Base-by-base conservation (phyloP, 2,329 filamentous ascomycete genomes). In the Phialophora tarda region DNA sequence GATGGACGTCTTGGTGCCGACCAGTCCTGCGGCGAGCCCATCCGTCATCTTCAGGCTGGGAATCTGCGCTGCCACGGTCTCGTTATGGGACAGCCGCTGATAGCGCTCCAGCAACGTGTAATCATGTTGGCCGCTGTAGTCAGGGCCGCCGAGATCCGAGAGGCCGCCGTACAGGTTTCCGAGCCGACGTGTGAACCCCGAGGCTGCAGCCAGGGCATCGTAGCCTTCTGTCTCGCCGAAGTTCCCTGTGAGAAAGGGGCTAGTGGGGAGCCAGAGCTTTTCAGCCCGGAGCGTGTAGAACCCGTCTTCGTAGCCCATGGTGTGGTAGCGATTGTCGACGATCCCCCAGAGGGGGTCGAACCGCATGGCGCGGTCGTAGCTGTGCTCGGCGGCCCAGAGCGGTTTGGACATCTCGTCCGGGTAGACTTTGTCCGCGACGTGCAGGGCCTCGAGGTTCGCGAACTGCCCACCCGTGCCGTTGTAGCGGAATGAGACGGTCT, bases 11-110 rank as follows among this genome's bases (percentile, higher is more conserved):
- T 64, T 64, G n/a, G 62, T 64, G 21, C 62, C 62, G n/a, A 64
- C 62, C 38, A 64, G 21, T 6, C 53, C 62, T 23, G 47, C 59
- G 10, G 59, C 56, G 12, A 59, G 59, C 24, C 80, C 62, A 62
- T 84, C 81, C 0, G 81, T 82, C 77, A 79, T 82, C 7, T 83
- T 75, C 0, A 82, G 72, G 66, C 81, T 79, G 7, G 81, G 70
- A 7, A 82, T 81, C 7, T 73, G 68, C 0, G 75, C 74, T 0
- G 77, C 75, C 0, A 67, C 71, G 0, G 63, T 62, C 0, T 76
- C 58, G 1, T 71, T 73, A 0, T 58, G 47, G 1, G 77, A 77
- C 0, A 81, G 72, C 2, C 76, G 63, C 63, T 80, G 78, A 80
- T 81, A 83, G 24, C 75, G 74, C 4, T 66, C 68, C 59, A 75